Evolutionary conservation across 2,329 filamentous ascomycete species (phyloP), one percentile per base, ranked within the genome.

Genomic region (Hymenoscyphus occultus): DNA sequence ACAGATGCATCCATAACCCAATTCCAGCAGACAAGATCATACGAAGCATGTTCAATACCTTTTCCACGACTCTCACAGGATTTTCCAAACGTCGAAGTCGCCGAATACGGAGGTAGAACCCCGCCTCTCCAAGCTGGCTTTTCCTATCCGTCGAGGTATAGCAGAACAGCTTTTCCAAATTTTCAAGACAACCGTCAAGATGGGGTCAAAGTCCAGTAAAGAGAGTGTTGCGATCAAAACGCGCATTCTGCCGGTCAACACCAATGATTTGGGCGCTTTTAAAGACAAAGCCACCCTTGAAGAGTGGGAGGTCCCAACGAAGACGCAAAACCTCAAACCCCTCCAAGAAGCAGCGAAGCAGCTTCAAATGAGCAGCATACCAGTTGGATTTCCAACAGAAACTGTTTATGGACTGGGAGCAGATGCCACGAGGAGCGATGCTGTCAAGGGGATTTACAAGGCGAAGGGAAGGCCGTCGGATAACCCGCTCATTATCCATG

Each of bases 371-470:
- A 69, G 64, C 32, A 69, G 57, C 3, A 77, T 80, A 42, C 95
- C 95, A 4, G 92, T 99, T 59, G 95, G 92, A 1, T 99, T 99
- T 75, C 95, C 95, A 0, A 99, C 95, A 0, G 95, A 99, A 79
- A 99, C 95, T 0, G 95, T 99, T 0, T 99, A 99, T 76, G 95
- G 95, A 0, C 84, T 99, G 7, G 95, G 93, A n/a, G 95, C 95
- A 14, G 95, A 98, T 79, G 95, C 95, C 12, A 98, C 93, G 32
- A 86, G 92, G 72, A 92, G 89, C 73, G 82, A 80, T 31, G 90
- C 94, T 1, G 94, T 98, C 6, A 87, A 84, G 74, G 93, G 93
- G n/a, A 99, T 99, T 70, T 99, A 95, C 77, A 83, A 86, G 28
- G 93, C 92, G 61, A 99, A 99, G 79, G 90, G 92, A 64, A 82